phyloP scores from a whole-genome alignment of 805 yeast genomes.

The Metschnikowia cerradonensis region DNA sequence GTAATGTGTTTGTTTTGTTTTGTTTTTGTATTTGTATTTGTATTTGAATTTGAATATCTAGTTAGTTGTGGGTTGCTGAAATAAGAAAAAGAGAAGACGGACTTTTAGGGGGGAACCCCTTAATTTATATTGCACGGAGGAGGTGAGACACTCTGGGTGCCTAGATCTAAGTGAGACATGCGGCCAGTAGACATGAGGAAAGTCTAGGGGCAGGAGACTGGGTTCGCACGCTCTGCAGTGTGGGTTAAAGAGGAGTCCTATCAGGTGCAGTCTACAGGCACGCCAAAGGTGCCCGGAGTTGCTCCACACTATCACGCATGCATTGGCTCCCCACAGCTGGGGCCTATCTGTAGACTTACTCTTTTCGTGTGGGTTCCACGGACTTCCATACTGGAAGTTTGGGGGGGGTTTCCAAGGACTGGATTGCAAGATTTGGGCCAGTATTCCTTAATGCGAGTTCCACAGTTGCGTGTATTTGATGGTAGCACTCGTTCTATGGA shows the following conservation, averaged over 20 bases:
- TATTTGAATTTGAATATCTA: too few species aligned
- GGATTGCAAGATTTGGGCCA: background rate
- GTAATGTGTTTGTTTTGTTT: too few species aligned
- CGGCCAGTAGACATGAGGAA: background rate
- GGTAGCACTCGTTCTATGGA: too few species aligned
- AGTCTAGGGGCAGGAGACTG: background rate
- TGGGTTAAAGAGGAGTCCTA: background rate
- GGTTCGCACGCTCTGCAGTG: background rate
- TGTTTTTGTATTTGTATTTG: too few species aligned
- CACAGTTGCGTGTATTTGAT: too few species aligned
- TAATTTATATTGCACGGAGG: background rate
- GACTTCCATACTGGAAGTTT: background rate
- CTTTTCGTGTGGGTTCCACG: background rate
- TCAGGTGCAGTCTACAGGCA: conserved; percentile 1
- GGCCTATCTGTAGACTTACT: background rate
- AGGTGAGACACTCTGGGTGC: background rate
- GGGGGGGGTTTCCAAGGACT: too few species aligned
- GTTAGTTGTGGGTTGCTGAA: background rate
- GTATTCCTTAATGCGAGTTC: too few species aligned
- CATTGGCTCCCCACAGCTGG: background rate
- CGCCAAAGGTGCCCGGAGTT: background rate
- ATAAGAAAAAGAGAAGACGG: too few species aligned
- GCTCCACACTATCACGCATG: background rate
- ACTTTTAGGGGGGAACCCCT: background rate
- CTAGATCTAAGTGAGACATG: background rate